Evolutionary conservation across 495 filamentous ascomycete species (phyloP), one percentile per base, ranked within the genome.

Genomic region (Hypoxylon trugodes): DNA sequence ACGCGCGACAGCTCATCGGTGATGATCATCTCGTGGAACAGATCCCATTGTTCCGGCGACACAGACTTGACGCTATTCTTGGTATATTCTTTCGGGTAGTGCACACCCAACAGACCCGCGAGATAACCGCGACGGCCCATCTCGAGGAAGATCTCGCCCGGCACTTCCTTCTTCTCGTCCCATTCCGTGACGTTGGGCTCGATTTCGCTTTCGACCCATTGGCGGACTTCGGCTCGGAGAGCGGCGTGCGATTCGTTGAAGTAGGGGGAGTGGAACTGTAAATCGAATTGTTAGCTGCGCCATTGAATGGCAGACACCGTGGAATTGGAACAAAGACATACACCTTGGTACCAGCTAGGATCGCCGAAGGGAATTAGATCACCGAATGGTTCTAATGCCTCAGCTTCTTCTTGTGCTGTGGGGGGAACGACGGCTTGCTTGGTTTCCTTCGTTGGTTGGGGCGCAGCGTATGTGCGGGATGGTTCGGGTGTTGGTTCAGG

Each of bases 201-300:
- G 71, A 97, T 89, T 72, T 92, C 91, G 40, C 81, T 83, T 48
- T 96, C 90, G 42, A 98, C 87, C 93, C 93, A 98, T 81, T 90
- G 79, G 66, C 95, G 90, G 38, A 96, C 83, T 80, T 98, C 95
- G 58, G 82, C 87, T 52, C 95, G 91, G 37, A 98, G 87, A 35
- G 89, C 92, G 35, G 86, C 92, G 74, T 98, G 95, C 7, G 92
- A 85, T 74, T 96, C 86, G 76, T 96, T 96, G 84, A 89, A 96
- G 82, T 96, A 97, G 13, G 95, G 90, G 10, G 95, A 97, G 81
- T 96, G 89, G 75, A 96, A 92, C 92, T 96, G 70, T n/a, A n/a
- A 40, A 10, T n/a, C 4, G n/a, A 37, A 35, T 41, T 7, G 54
- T 61, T 48, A 45, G 45, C 19, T 25, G 36, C 30, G 51, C 22